Conservation (phyloP, 768 basidiomycete genomes). For the Leccinum truebloodii region DNA sequence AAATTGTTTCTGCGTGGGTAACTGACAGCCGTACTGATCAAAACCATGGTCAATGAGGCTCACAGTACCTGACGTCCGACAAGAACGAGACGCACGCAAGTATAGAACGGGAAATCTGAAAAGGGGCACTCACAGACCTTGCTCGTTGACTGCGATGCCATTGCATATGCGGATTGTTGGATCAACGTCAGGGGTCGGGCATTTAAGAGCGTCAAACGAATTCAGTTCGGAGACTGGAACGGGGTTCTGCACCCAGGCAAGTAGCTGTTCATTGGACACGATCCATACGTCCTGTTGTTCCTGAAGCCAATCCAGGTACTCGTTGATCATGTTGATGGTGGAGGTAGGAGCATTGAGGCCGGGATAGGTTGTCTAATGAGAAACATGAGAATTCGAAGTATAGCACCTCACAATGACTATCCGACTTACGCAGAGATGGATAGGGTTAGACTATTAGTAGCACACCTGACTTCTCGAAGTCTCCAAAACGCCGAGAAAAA, state of each 20-base stretch:
- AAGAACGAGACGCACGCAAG: not conserved
- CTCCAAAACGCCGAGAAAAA: not conserved
- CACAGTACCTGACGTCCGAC: not conserved
- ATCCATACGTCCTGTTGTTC: constrained; percentile 3
- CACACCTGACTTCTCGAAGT: not conserved
- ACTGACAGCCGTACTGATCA: constrained; percentile 36
- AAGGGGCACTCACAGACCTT: not conserved
- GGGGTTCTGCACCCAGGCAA: not conserved
- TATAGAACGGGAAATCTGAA: constrained; percentile 1
- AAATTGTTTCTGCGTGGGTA: constrained; percentile 25
- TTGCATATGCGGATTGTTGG: not conserved
- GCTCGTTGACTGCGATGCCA: not conserved
- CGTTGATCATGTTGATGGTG: constrained; percentile 6
- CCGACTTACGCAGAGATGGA: not conserved
- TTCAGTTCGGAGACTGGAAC: not conserved
- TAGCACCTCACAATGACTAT: not conserved
- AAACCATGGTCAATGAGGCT: not conserved
- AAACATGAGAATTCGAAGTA: not conserved
- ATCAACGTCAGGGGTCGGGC: not conserved
- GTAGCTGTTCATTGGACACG: constrained; percentile 2
- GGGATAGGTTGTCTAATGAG: constrained; percentile 4
- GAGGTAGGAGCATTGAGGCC: not conserved
- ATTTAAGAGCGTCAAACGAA: not conserved
- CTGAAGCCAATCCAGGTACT: constrained; percentile 3
- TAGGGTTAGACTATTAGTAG: not conserved